Percentiles rank a stretch among this genome's conserved stretches.
Evolutionary conservation across 805 yeast genomes (phyloP).

Genomic region (Barnettozyma wickerhamii): DNA sequence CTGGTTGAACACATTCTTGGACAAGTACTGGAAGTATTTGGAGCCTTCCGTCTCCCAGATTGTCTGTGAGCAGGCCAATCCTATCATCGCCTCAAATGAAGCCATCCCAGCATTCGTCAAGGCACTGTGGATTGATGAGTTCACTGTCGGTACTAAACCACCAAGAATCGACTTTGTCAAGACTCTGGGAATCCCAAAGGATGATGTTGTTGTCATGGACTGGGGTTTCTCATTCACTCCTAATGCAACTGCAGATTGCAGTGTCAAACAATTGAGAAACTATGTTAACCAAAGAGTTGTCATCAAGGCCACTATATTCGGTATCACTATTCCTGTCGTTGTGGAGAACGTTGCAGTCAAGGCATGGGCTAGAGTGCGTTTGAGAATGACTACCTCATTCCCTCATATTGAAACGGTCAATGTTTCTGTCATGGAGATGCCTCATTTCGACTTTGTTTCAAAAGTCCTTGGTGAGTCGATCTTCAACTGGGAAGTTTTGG

Average conservation of each 20-base stretch:
- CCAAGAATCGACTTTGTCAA: conserved; percentile 89
- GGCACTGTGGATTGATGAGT: conserved; percentile 77
- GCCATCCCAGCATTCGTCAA: conserved; percentile 80
- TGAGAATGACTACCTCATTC: conserved; percentile 84
- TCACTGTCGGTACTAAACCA: conserved; percentile 94
- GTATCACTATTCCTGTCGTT: conserved; percentile 72
- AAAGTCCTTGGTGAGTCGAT: conserved; percentile 71
- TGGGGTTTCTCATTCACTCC: conserved; percentile 94
- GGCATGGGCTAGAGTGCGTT: conserved; percentile 70
- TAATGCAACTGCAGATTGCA: conserved; percentile 79
- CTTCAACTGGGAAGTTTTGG: conserved; percentile 82
- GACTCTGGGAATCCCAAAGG: conserved; percentile 83
- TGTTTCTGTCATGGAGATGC: conserved; percentile 80
- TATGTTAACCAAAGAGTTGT: conserved; percentile 78
- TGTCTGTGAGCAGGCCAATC: conserved; percentile 82
- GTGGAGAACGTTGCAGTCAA: conserved; percentile 77
- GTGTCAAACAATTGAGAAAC: conserved; percentile 78
- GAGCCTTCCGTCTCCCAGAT: conserved; percentile 88
- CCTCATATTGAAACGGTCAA: conserved; percentile 94
- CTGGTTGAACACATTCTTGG: conserved; percentile 87
- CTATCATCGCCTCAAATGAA: conserved; percentile 71
- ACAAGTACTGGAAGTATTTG: conserved; percentile 85
- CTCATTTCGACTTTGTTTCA: conserved; percentile 80
- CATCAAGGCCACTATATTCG: conserved; percentile 78
- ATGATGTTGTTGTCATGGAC: conserved; percentile 95